These are phyloP conservation scores for Cornus suecica DNA, from an alignment of 148 eudicot genomes.

Conservation along the genomic window DNA sequence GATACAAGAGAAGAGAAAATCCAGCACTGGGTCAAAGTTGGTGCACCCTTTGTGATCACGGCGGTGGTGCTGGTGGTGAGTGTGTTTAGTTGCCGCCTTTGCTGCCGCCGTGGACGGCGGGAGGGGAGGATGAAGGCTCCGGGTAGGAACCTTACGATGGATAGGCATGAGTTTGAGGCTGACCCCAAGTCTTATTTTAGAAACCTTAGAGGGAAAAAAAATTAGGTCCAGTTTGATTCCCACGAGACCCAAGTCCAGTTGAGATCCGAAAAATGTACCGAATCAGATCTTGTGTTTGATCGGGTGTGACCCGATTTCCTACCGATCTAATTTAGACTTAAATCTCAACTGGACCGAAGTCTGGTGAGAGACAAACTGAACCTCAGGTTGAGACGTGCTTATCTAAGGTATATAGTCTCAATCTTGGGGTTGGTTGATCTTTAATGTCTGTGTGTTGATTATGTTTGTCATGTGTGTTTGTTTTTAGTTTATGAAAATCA, in stretches of 20 bases:
- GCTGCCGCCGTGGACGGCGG: slow-evolving; percentile 7
- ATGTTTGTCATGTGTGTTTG: too few species aligned
- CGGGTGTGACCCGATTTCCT: too few species aligned
- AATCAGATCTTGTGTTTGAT: too few species aligned
- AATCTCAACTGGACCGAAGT: too few species aligned
- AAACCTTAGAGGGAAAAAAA: slow-evolving; percentile 18
- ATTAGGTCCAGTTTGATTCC: too few species aligned
- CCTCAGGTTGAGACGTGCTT: slow-evolving; percentile 20
- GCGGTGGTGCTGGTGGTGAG: slow-evolving; percentile 12
- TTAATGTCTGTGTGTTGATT: too few species aligned
- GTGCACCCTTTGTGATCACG: slow-evolving; percentile 17
- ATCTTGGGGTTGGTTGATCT: too few species aligned
- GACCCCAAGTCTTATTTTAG: slow-evolving; percentile 17
- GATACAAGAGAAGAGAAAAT: slow-evolving; percentile 25
- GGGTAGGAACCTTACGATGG: slow-evolving; percentile 12
- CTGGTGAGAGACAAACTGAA: too few species aligned
- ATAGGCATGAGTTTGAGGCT: slow-evolving; percentile 15
- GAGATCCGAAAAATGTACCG: too few species aligned
- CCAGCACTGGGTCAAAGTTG: slow-evolving; percentile 28
- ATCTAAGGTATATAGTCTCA: background rate
- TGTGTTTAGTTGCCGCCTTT: background rate
- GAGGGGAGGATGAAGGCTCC: slow-evolving; percentile 30
- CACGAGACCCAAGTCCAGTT: too few species aligned
- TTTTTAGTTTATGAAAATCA: too few species aligned
- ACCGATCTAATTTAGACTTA: too few species aligned